A percentile compares a stretch with the other conserved stretches of the same genome.
Evolutionary conservation across 768 basidiomycete species (phyloP).

Genomic region (Trametes villosa): DNA sequence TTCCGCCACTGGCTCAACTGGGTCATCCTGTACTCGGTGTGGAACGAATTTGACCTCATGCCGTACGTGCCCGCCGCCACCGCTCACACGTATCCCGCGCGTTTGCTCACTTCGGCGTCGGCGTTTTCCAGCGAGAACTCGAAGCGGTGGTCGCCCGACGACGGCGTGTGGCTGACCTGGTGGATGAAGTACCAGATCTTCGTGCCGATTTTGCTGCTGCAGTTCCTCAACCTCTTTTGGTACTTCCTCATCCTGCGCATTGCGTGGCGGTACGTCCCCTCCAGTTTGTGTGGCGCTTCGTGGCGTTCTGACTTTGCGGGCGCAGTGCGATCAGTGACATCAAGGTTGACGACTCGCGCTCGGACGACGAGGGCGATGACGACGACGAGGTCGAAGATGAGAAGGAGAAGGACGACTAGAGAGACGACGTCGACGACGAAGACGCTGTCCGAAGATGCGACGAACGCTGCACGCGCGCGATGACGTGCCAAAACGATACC

Average conservation of each 20-base stretch:
- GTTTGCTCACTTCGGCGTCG: background rate
- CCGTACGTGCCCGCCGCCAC: conserved; percentile 57
- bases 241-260: conserved; percentile 85
- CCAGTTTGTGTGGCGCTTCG: background rate
- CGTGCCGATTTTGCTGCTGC: conserved; percentile 70
- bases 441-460: background rate
- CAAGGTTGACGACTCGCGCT: conserved; percentile 70
- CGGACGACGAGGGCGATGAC: conserved; percentile 73
- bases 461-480: background rate
- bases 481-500: conserved; percentile 1
- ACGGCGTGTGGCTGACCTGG: conserved; percentile 68
- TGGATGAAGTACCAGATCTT: conserved; percentile 91
- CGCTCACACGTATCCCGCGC: background rate
- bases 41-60: conserved; percentile 72
- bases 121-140: conserved; percentile 48
- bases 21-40: conserved; percentile 85
- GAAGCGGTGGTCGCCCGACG: conserved; percentile 59
- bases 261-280: conserved; percentile 61
- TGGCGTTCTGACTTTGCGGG: background rate
- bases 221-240: conserved; percentile 92
- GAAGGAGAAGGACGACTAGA: conserved; percentile 40
- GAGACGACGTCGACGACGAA: background rate
- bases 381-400: conserved; percentile 38
- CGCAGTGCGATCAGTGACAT: conserved; percentile 56
- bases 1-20: conserved; percentile 93